A percentile compares a stretch with the other conserved stretches of the same genome.
Evolutionary conservation across 495 filamentous ascomycete species (phyloP).

Genomic region (Daldinia childiae): DNA sequence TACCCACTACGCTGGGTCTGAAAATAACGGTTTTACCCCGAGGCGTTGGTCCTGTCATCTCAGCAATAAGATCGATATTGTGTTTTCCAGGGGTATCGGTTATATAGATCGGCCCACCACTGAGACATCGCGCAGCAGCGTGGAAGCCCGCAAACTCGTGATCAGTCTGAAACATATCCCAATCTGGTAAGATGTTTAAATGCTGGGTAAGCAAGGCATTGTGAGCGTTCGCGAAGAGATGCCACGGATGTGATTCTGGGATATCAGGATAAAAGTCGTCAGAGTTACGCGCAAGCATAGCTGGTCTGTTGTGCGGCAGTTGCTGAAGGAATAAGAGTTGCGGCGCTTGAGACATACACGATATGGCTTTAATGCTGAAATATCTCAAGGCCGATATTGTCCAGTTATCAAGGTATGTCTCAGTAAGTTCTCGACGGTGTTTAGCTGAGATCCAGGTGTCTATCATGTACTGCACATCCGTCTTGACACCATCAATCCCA

Average conservation of each 20-base stretch:
- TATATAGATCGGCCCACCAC: conserved; percentile 91
- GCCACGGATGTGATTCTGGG: conserved; percentile 84
- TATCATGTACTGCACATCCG: conserved; percentile 87
- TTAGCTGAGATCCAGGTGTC: conserved; percentile 75
- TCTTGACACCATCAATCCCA: conserved; percentile 86
- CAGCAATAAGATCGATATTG: conserved; percentile 72
- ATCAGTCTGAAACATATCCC: conserved; percentile 98
- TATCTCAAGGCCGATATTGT: conserved; percentile 75
- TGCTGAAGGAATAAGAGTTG: conserved; percentile 86
- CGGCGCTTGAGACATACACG: conserved; percentile 91
- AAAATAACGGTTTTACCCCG: conserved; percentile 78
- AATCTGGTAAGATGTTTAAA: conserved; percentile 74
- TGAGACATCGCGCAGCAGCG: conserved; percentile 87
- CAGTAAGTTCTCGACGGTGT: conserved; percentile 72
- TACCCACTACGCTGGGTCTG: conserved; percentile 75
- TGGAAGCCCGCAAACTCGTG: conserved; percentile 84
- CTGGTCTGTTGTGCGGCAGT: conserved; percentile 74
- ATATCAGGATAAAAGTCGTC: conserved; percentile 94
- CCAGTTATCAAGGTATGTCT: conserved; percentile 88
- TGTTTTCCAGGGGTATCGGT: conserved; percentile 89
- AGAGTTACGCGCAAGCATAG: conserved; percentile 80
- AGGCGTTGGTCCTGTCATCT: conserved; percentile 76
- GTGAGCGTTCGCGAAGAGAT: conserved; percentile 92
- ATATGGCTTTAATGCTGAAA: conserved; percentile 80
- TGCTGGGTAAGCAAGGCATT: conserved; percentile 81